Base-by-base conservation (phyloP, 164 flowering plant species). In the Umbilicus rupestris region DNA sequence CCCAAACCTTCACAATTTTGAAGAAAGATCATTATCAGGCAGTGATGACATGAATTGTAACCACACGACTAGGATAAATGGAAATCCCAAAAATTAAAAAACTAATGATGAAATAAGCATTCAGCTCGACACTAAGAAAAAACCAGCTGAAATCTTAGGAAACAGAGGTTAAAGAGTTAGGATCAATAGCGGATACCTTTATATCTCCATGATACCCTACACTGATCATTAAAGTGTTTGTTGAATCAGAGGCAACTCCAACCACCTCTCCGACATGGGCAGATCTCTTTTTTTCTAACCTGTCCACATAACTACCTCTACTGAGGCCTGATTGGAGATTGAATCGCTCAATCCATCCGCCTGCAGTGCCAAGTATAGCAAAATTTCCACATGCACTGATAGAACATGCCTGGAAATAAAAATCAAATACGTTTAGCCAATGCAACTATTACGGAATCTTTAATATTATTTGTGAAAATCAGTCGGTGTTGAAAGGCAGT, bases 301-400 rank as follows among this genome's bases (percentile, higher is more conserved):
- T 72, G 78, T 95, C 99, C 1, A 83, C 14, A 64, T 86, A 95
- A 75, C 82, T 78, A 62, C 99, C 99, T 74, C 99, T 84, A 69
- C 97, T 90, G 24, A 86, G 71, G 63, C 99, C 99, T 69, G 99
- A 95, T 71, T 95, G 99, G 64, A 95, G 92, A 74, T 95, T 95
- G 71, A 92, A 95, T 46, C 92, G 75, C 74, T 95, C 99, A 72
- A 95, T 81, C 97, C 97, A 95, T 74, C 99, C 99, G 73, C 90
- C 92, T 20, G 89, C 91, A 30, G 96, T 95, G 28, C 99, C 99
- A 11, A 95, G 72, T 55, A 95, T 69, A 71, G 94, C 97, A 74
- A 92, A 95, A 74, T 90, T 90, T 60, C 99, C 99, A 78, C 99
- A 95, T 11, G 90, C 89, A 75, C 94, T 95, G 63, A 95, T 89